Evolutionary conservation across 1,284 basidiomycete species (phyloP).

Genomic region (Bondarzewia mesenterica): DNA sequence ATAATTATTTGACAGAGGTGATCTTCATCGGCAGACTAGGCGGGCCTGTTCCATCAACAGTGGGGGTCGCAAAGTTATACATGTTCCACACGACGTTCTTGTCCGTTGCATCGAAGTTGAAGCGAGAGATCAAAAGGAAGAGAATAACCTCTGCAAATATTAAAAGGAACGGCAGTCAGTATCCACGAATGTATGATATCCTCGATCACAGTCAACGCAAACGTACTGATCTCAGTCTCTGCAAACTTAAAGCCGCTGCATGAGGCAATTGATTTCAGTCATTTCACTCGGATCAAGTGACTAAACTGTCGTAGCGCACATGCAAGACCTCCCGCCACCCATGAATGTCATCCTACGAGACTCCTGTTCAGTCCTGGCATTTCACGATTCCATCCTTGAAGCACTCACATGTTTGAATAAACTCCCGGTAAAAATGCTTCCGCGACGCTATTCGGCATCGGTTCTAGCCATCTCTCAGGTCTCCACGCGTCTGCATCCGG

Average conservation of each 20-base stretch:
- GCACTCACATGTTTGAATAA: constrained; percentile 3
- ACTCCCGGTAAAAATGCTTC: constrained; percentile 3
- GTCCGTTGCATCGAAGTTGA: constrained; percentile 9
- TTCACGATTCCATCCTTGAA: too few relatives aligned
- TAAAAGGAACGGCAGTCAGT: neutral
- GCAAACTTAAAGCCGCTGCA: constrained; percentile 10
- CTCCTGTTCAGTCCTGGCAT: neutral
- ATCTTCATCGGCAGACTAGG: constrained; percentile 10
- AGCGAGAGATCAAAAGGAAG: constrained; percentile 10
- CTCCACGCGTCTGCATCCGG: constrained; percentile 1
- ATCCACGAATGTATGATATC: neutral
- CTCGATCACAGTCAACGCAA: neutral
- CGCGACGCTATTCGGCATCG: constrained; percentile 4
- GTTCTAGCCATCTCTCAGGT: constrained; percentile 2
- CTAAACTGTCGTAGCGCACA: constrained; percentile 7
- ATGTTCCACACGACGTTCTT: constrained; percentile 13
- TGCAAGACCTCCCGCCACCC: constrained; percentile 16
- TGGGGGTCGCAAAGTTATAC: constrained; percentile 10
- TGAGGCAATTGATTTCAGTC: neutral
- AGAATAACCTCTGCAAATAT: constrained; percentile 12
- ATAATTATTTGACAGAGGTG: too few relatives aligned
- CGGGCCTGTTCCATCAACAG: neutral
- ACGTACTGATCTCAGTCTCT: constrained; percentile 10
- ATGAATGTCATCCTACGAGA: constrained; percentile 16
- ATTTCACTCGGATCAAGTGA: neutral